These are phyloP conservation scores for Spinellus fusiger DNA, from an alignment of 192 early-diverging fungal genomes.

Conservation along the genomic window DNA sequence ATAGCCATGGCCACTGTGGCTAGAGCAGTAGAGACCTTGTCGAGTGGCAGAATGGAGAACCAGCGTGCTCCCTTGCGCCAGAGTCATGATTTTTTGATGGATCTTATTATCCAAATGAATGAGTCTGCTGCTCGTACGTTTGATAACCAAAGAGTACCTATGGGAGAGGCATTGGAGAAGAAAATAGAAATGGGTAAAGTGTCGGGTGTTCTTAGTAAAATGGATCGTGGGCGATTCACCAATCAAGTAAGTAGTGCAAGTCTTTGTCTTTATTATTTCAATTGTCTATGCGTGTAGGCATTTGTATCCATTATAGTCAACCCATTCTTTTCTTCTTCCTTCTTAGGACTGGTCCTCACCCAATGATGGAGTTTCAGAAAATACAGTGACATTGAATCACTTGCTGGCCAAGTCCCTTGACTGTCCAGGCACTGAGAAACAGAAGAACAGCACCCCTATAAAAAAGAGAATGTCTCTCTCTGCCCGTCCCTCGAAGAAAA, in stretches of 20 bases:
- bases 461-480: no score
- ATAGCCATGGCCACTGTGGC: constrained; percentile 39
- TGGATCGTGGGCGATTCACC: constrained; percentile 36
- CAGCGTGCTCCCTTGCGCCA: constrained; percentile 23
- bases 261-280: constrained; percentile 3
- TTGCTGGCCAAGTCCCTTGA: constrained; percentile 36
- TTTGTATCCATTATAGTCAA: neutral
- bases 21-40: constrained; percentile 38
- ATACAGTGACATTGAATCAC: constrained; percentile 39
- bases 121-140: constrained; percentile 38
- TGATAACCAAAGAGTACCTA: constrained; percentile 41
- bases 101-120: constrained; percentile 43
- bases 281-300: no score
- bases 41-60: constrained; percentile 33
- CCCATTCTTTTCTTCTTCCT: constrained; percentile 1
- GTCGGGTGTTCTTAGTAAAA: constrained; percentile 32
- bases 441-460: constrained; percentile 38
- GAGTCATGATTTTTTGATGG: constrained; percentile 38
- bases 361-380: constrained; percentile 40
- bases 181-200: constrained; percentile 39
- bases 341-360: constrained; percentile 46
- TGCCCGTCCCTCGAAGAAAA: no score
- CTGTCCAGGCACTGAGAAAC: constrained; percentile 29
- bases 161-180: constrained; percentile 30
- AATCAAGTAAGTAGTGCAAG: constrained; percentile 34